Evolutionary conservation across 2,329 filamentous ascomycete species (phyloP), one percentile per base, ranked within the genome.

Genomic region (Fusarium pseudonygamai): DNA sequence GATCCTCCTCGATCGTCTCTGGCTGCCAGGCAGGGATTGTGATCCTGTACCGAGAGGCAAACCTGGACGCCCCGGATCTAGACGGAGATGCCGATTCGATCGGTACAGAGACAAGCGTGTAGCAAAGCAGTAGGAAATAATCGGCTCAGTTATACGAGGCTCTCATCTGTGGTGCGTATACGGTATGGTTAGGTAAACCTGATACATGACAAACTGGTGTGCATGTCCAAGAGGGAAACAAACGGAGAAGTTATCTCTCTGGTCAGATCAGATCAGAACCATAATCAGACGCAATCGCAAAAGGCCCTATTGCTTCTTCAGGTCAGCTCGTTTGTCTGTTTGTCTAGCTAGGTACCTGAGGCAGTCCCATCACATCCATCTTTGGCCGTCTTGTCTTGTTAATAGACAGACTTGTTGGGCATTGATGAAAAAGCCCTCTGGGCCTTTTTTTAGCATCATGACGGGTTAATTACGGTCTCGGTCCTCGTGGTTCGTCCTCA

Each of bases 371-470:
- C 59, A 68, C 52, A 32, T 64, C 56, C 43, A 52, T 36, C 53
- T 59, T 58, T 22, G 47, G 46, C 49, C 47, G 47, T 47, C 14
- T 55, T 45, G 58, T 47, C 14, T 50, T 60, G 62, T 52, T 71
- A 20, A 20, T 37, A 34, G 37, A 39, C 46, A 39, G 42, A 36
- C 46, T 53, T 60, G 63, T 58, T 72, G 47, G 52, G 40, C 43
- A 22, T 49, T 64, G 34, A 56, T 52, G 24, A 43, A 45, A 50
- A 43, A 37, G 20, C n/a, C 26, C 40, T 37, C 24, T 56, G 16
- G 40, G 26, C 47, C 67, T 73, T 71, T 73, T 73, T 73, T 74
- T 74, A 73, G 71, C 46, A 74, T 64, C 71, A 72, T 73, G 67
- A 62, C 67, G 71, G 71, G 56, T 74, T 72, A 74, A 73, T 74